These are phyloP conservation scores for Ormosia semicastrata DNA, from an alignment of 306 rosid genomes.

Conservation along the genomic window DNA sequence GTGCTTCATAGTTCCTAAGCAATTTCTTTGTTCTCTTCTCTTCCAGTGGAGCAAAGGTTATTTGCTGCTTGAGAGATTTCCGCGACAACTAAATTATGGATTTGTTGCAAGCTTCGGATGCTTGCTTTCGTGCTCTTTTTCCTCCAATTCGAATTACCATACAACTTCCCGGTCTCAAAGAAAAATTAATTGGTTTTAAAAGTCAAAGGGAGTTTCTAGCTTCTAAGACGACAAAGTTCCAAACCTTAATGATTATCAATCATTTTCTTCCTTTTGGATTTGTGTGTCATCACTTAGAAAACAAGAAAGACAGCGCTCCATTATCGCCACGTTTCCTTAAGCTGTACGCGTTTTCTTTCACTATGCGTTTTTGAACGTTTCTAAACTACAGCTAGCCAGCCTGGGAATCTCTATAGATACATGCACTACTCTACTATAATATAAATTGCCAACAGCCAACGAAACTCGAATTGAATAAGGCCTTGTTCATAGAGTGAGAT, in stretches of 20 bases:
- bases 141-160: neutral
- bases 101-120: neutral
- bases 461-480: neutral
- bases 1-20: too few relatives aligned
- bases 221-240: neutral
- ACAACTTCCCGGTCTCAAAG: neutral
- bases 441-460: neutral
- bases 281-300: constrained; percentile 14
- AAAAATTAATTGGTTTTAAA: neutral
- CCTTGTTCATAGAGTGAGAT: constrained; percentile 21
- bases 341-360: constrained; percentile 3
- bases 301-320: constrained; percentile 15
- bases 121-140: neutral
- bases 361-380: neutral
- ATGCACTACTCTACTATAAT: neutral
- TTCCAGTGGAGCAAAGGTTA: neutral
- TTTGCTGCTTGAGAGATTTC: neutral
- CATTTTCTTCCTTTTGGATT: neutral
- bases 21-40: too few relatives aligned
- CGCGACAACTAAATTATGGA: too few relatives aligned
- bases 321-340: constrained; percentile 16
- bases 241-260: neutral
- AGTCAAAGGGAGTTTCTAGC: neutral
- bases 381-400: constrained; percentile 26
- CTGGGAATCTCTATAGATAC: neutral